Evolutionary conservation across 106 monocot species (phyloP).

Genomic region (Hemerocallis citrina): DNA sequence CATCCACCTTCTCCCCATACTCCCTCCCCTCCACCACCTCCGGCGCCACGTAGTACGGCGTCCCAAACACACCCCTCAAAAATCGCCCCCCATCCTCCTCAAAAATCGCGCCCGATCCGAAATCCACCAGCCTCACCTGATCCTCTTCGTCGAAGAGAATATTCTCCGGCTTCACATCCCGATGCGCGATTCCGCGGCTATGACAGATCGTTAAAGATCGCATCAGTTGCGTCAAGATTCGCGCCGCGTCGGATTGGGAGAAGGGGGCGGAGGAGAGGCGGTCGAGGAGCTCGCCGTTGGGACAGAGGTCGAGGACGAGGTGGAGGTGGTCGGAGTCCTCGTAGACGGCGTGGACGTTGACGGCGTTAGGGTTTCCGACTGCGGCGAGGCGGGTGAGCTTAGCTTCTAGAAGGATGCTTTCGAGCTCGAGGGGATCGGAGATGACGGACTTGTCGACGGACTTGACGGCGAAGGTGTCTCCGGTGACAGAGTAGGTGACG

Average conservation of each 20-base stretch:
- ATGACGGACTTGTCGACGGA: no score
- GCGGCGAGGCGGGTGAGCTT: slow-evolving; percentile 20
- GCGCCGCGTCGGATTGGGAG: slow-evolving; percentile 20
- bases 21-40: slow-evolving; percentile 69
- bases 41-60: no score
- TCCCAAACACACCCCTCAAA: slow-evolving; percentile 65
- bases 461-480: slow-evolving; percentile 34
- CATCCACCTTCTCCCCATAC: slow-evolving; percentile 76
- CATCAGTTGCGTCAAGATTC: slow-evolving; percentile 23
- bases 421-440: slow-evolving; percentile 27
- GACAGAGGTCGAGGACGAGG: slow-evolving; percentile 39
- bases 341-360: slow-evolving; percentile 27
- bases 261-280: not conserved
- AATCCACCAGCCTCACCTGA: slow-evolving; percentile 46
- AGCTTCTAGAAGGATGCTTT: slow-evolving; percentile 22
- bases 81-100: slow-evolving; percentile 21
- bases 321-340: slow-evolving; percentile 31
- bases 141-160: slow-evolving; percentile 39
- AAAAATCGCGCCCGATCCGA: slow-evolving; percentile 65
- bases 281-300: slow-evolving; percentile 20
- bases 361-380: slow-evolving; percentile 25
- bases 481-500: slow-evolving; percentile 19
- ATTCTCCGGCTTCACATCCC: slow-evolving; percentile 82
- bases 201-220: slow-evolving; percentile 42
- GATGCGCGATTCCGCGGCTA: slow-evolving; percentile 42